Conservation (phyloP, 768 basidiomycete species). For the Galerina sulciceps region DNA sequence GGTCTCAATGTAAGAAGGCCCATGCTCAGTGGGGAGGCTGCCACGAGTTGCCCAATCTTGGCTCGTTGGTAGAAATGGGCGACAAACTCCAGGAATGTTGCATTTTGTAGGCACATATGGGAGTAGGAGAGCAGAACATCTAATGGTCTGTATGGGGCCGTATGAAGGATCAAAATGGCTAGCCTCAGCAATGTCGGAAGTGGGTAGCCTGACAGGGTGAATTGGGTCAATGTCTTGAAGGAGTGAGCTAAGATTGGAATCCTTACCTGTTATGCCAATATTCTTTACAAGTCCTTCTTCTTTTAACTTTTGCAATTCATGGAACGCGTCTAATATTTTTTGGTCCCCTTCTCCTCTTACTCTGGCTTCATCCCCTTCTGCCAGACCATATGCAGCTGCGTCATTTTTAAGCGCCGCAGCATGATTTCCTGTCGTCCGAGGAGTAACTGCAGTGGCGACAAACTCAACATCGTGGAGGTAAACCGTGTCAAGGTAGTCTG, state of each 20-base stretch:
- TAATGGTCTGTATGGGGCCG: slow-evolving; percentile 67
- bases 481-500: slow-evolving; percentile 78
- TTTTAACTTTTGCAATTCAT: slow-evolving; percentile 68
- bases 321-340: slow-evolving; percentile 68
- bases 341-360: slow-evolving; percentile 74
- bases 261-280: slow-evolving; percentile 80
- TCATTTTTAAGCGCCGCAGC: slow-evolving; percentile 55
- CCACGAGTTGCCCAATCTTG: slow-evolving; percentile 65
- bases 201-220: slow-evolving; percentile 63
- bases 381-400: slow-evolving; percentile 67
- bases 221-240: not conserved
- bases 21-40: slow-evolving; percentile 88
- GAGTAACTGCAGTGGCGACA: slow-evolving; percentile 56
- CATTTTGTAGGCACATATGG: slow-evolving; percentile 79
- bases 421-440: slow-evolving; percentile 60
- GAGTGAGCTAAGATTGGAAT: not conserved
- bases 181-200: slow-evolving; percentile 85
- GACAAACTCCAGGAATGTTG: slow-evolving; percentile 58
- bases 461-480: slow-evolving; percentile 89
- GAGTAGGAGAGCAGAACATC: slow-evolving; percentile 84
- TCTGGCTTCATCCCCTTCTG: slow-evolving; percentile 55
- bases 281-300: slow-evolving; percentile 71
- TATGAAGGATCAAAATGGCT: slow-evolving; percentile 72
- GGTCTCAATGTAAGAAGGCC: slow-evolving; percentile 64
- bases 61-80: slow-evolving; percentile 65